Evolutionary conservation across 805 yeast genomes (phyloP), one percentile per base, ranked within the genome.

Genomic region (Kodamaea nitidulidarum): DNA sequence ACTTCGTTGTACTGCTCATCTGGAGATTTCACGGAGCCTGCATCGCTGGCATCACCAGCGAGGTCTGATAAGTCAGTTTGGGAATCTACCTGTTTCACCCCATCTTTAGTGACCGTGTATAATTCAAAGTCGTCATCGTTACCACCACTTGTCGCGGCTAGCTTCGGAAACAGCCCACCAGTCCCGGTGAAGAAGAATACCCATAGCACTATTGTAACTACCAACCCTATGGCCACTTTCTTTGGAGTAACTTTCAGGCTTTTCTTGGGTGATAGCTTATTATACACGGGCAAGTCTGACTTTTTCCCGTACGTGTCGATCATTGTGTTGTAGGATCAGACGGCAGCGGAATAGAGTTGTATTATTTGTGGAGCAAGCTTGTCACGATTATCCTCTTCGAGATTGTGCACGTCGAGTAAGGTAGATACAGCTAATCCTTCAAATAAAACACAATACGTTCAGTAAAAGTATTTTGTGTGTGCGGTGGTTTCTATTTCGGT

Each of bases 281-380:
- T 42, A 35, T 47, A 46, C 61, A 71, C 54, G 35, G 80, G 81
- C 42, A 75, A 66, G 43, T 71, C 79, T 22, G 68, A 52, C 56
- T 67, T 71, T 58, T 68, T 70, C 36, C 67, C 67, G 39, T 56
- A 60, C 36, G 60, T 54, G 42, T 62, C 62, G 28, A 47, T 52
- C 58, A 54, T 51, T 20, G 22, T 41, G 17, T 36, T 21, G 8
- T 7, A 25, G 12, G 10, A n/a, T 25, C 22, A 20, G 22, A 20
- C 22, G 8, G 8, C 8, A 20, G 22, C 22, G 8, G 27, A 25
- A 25, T 25, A n/a, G 24, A 21, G 27, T 9, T n/a, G 12, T 4
- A 7, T 4, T 25, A 6, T 25, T 25, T 25, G 10, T 7, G 22
- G 5, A 20, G 8, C 22, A 20, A 8, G 22, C 8, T 8, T 20